Evolutionary conservation across 257 asterid genomes (phyloP).

Genomic region (Echites panduratus): DNA sequence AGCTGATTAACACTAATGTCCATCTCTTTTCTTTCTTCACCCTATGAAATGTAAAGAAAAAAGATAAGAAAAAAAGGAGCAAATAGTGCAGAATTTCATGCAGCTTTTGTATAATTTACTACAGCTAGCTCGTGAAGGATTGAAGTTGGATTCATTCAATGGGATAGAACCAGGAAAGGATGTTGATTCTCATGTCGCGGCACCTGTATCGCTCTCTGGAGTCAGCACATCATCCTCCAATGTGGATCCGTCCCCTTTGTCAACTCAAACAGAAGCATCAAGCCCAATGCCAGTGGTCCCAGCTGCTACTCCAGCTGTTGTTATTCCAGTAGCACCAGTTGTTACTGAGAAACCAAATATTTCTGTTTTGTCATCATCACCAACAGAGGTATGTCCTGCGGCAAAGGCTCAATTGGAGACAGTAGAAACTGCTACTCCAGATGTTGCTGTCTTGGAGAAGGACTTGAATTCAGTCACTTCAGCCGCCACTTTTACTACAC

Average conservation of each 20-base stretch:
- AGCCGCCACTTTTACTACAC: constrained; percentile 29
- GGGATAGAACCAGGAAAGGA: constrained; percentile 36
- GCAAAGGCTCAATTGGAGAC: constrained; percentile 29
- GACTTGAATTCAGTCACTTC: constrained; percentile 27
- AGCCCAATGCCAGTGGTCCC: constrained; percentile 58
- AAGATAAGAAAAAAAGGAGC: background rate
- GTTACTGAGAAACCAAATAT: constrained; percentile 32
- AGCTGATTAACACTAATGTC: constrained; percentile 22
- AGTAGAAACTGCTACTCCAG: constrained; percentile 37
- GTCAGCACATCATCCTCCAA: constrained; percentile 31
- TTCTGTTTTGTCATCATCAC: constrained; percentile 42
- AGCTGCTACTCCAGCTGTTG: constrained; percentile 19
- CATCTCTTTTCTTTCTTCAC: constrained; percentile 10
- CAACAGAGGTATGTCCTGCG: constrained; percentile 37
- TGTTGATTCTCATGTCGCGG: constrained; percentile 29
- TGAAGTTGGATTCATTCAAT: constrained; percentile 27
- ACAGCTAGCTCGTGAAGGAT: constrained; percentile 71
- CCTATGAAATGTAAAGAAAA: background rate
- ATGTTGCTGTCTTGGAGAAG: constrained; percentile 30
- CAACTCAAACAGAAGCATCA: constrained; percentile 33
- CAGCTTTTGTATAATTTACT: constrained; percentile 19
- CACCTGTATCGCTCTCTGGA: constrained; percentile 38
- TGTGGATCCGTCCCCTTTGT: constrained; percentile 30
- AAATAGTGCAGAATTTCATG: background rate
- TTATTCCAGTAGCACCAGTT: constrained; percentile 38